A percentile compares a stretch with the other conserved stretches of the same genome.
Evolutionary conservation across 1,139 yeast genomes (phyloP).

Genomic region (Tardiomyces blankii): DNA sequence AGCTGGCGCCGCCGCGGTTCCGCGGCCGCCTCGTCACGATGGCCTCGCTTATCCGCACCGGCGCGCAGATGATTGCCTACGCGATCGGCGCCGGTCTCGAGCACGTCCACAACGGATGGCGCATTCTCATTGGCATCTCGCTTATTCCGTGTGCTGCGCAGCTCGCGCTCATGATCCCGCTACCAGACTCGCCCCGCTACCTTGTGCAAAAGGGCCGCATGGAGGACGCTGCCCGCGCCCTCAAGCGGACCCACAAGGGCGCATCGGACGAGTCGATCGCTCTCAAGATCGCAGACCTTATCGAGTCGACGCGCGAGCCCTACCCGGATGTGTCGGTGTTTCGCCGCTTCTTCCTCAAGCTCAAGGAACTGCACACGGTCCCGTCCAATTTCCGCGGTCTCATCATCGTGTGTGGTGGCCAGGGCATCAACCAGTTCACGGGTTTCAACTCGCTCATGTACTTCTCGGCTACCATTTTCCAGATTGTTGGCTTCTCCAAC

Average conservation of each 20-base stretch:
- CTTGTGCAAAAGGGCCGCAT: conserved; percentile 59
- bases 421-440: conserved; percentile 91
- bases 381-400: conserved; percentile 82
- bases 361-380: conserved; percentile 56
- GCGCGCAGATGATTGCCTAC: conserved; percentile 87
- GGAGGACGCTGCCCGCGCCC: conserved; percentile 55
- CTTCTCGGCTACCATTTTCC: conserved; percentile 81
- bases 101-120: conserved; percentile 75
- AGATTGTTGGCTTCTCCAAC: conserved; percentile 75
- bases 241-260: conserved; percentile 34
- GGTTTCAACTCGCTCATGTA: conserved; percentile 95
- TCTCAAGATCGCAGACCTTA: conserved; percentile 15
- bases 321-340: conserved; percentile 13
- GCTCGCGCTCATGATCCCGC: conserved; percentile 61
- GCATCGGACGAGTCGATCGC: conserved; percentile 18
- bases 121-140: conserved; percentile 81
- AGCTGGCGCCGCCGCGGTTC: conserved; percentile 83
- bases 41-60: conserved; percentile 66
- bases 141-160: conserved; percentile 80
- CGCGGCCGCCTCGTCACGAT: conserved; percentile 61
- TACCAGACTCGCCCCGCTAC: conserved; percentile 93
- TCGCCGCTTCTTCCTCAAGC: conserved; percentile 17
- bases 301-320: neutral
- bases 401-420: conserved; percentile 80
- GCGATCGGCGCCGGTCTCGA: conserved; percentile 87